Percentiles rank a stretch among this genome's conserved stretches.
Conservation (phyloP, 192 early-diverging fungal species). For the Coemansia sp. region DNA sequence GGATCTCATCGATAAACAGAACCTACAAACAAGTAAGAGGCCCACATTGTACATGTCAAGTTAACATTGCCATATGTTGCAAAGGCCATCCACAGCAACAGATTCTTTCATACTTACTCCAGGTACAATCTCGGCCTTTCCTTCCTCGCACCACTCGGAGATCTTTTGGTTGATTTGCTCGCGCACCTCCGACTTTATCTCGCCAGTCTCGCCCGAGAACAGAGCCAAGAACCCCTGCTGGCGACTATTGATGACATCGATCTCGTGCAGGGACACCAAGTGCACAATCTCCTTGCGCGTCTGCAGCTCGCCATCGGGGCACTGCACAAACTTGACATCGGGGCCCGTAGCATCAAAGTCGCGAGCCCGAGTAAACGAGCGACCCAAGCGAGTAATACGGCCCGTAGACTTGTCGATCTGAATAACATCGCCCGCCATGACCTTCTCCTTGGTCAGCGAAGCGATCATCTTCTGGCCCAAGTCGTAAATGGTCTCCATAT, state of each 20-base stretch:
- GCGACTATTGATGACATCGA: conserved; percentile 97
- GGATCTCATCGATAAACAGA: conserved; percentile 98
- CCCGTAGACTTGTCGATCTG: conserved; percentile 98
- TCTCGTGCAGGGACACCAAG: conserved; percentile 97
- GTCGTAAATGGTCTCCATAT: conserved; percentile 99
- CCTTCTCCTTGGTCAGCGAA: conserved; percentile 95
- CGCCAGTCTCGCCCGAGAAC: conserved; percentile 96
- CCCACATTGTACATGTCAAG: background rate
- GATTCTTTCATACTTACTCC: conserved; percentile 58
- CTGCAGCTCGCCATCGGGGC: conserved; percentile 98
- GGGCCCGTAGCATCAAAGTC: conserved; percentile 99
- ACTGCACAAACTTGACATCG: conserved; percentile 96
- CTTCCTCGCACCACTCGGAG: conserved; percentile 97
- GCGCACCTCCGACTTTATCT: conserved; percentile 95
- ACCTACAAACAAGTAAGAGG: conserved; percentile 30
- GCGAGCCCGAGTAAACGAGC: conserved; percentile 94
- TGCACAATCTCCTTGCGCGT: conserved; percentile 96
- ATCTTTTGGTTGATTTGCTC: conserved; percentile 98
- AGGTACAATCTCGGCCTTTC: conserved; percentile 96
- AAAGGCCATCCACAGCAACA: conserved; percentile 12
- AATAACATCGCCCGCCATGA: conserved; percentile 94
- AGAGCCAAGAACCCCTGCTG: conserved; percentile 96
- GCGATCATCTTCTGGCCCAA: conserved; percentile 99
- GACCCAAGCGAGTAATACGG: conserved; percentile 89
- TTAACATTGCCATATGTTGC: background rate